Percentiles rank a stretch among this genome's conserved stretches.
These are phyloP conservation scores for Trametes meyenii DNA, from an alignment of 768 basidiomycete genomes.

Conservation along the genomic window DNA sequence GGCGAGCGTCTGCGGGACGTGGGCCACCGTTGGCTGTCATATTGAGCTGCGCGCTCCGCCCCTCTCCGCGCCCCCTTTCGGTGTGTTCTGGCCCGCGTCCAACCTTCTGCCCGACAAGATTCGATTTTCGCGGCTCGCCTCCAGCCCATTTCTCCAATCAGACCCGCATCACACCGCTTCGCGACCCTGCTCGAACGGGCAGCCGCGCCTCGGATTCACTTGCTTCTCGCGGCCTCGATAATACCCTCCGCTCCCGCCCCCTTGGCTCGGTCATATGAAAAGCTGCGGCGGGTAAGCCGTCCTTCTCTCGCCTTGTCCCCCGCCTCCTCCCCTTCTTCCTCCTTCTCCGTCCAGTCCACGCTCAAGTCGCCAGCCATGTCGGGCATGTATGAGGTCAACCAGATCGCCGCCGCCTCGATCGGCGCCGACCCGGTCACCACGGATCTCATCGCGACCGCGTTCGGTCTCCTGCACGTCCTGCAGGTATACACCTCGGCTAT, in stretches of 20 bases:
- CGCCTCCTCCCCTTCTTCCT: neutral
- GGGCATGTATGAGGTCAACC: conserved; percentile 17
- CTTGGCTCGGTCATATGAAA: neutral
- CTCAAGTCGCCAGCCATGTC: neutral
- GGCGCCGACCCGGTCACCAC: conserved; percentile 13
- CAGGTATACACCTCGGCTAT: conserved; percentile 15
- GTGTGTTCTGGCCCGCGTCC: no score
- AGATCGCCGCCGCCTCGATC: conserved; percentile 12
- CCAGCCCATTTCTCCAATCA: no score
- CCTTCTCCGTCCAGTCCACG: neutral
- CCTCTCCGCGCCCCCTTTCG: no score
- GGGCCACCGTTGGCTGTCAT: no score
- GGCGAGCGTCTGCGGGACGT: no score
- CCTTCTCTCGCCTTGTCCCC: neutral
- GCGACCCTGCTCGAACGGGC: no score
- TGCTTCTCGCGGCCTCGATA: no score
- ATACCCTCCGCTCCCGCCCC: neutral
- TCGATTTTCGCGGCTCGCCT: no score
- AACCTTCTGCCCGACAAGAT: no score
- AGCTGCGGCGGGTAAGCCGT: neutral
- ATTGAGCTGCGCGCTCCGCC: no score
- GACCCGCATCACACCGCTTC: no score
- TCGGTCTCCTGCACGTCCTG: conserved; percentile 9
- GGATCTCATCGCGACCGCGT: conserved; percentile 7
- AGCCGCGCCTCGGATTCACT: no score